Evolutionary conservation across 139 green algal species (phyloP).

Genomic region (Chlorella vulgaris): DNA sequence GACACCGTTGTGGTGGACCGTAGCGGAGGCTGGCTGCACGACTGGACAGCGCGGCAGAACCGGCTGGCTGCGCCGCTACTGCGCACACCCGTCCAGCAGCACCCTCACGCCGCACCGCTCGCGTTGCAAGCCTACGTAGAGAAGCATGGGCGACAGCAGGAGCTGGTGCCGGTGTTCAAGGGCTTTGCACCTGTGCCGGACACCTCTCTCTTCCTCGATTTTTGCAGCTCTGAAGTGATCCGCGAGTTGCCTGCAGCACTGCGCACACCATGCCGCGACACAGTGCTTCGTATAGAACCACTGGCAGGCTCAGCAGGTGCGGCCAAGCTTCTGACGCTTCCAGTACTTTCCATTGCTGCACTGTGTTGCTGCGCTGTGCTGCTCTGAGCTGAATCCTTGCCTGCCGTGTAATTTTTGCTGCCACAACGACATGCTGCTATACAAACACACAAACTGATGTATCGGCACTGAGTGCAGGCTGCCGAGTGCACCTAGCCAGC

Average conservation of each 20-base stretch:
- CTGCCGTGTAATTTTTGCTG: neutral
- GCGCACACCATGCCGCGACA: neutral
- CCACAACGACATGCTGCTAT: neutral
- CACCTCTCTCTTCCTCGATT: constrained; percentile 16
- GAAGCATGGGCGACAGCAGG: constrained; percentile 24
- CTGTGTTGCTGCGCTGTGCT: too few species aligned
- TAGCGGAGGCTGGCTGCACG: constrained; percentile 6
- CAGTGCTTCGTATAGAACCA: neutral
- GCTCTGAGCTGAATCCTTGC: too few species aligned
- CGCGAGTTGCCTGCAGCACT: neutral
- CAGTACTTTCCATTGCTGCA: too few species aligned
- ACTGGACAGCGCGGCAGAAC: neutral
- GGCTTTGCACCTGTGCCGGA: constrained; percentile 30
- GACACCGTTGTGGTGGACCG: constrained; percentile 6
- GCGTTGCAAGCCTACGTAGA: constrained; percentile 25
- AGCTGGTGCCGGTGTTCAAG: neutral
- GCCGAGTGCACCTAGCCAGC: constrained; percentile 10
- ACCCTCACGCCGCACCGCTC: constrained; percentile 34
- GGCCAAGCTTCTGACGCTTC: too few species aligned
- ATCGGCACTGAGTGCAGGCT: neutral
- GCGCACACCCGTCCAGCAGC: constrained; percentile 25
- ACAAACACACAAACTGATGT: neutral
- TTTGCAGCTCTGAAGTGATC: constrained; percentile 1
- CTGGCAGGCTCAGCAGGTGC: neutral
- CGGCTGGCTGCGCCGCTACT: neutral